phyloP scores from a whole-genome alignment of 306 rosid genomes.

The Prunus dulcis region DNA sequence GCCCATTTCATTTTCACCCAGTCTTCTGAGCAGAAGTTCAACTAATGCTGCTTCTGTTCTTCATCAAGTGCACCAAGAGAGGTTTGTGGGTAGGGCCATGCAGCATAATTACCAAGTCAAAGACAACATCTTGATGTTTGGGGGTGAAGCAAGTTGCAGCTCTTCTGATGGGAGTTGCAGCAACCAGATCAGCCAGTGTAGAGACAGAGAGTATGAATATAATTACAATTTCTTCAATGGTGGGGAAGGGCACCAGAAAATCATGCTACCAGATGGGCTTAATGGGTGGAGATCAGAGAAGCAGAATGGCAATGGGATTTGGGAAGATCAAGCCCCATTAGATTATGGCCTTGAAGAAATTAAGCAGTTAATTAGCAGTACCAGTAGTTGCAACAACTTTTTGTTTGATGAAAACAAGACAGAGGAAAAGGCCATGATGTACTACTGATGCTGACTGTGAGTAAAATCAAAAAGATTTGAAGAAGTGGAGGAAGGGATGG shows the following conservation, averaged over 20 bases:
- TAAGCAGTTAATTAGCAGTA: conserved; percentile 51
- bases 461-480: conserved; percentile 38
- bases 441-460: conserved; percentile 52
- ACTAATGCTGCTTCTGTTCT: conserved; percentile 15
- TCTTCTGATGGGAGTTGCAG: conserved; percentile 58
- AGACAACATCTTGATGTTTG: conserved; percentile 35
- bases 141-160: conserved; percentile 62
- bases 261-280: conserved; percentile 26
- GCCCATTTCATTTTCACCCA: conserved; percentile 39
- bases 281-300: conserved; percentile 10
- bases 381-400: conserved; percentile 38
- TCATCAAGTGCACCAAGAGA: conserved; percentile 44
- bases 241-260: conserved; percentile 37
- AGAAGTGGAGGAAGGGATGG: conserved; percentile 4
- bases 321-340: conserved; percentile 39
- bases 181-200: conserved; percentile 25
- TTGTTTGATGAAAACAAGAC: conserved; percentile 64
- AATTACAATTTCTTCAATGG: conserved; percentile 22
- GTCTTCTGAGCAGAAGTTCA: conserved; percentile 29
- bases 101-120: conserved; percentile 32
- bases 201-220: conserved; percentile 24
- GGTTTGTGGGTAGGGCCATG: conserved; percentile 24
- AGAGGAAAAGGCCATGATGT: conserved; percentile 42
- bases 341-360: conserved; percentile 70
- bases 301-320: not conserved